Conservation (phyloP, 2,329 filamentous ascomycete species). For the Botrytis galanthina region DNA sequence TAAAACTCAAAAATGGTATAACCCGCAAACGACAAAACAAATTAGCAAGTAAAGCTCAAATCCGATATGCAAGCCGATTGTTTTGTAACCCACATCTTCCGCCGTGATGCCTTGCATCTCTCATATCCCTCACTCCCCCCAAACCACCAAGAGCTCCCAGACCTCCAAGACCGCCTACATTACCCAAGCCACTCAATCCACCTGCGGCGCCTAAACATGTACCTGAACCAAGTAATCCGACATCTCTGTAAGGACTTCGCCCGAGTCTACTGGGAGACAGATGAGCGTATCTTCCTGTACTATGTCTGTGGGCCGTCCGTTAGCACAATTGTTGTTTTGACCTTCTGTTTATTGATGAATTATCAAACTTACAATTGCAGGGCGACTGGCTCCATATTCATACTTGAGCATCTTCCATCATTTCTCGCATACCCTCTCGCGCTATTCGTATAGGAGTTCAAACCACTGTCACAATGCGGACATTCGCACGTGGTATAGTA, state of each 20-base stretch:
- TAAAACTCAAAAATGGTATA: neutral
- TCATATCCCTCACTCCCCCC: conserved; percentile 7
- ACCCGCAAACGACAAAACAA: neutral
- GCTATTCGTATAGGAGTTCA: neutral
- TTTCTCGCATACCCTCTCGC: neutral
- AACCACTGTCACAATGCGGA: conserved; percentile 15
- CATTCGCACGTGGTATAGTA: conserved; percentile 17
- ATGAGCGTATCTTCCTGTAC: neutral
- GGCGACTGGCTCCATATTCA: neutral
- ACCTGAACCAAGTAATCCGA: conserved; percentile 7
- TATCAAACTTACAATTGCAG: conserved; percentile 14
- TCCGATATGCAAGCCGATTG: conserved; percentile 2
- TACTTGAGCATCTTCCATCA: neutral
- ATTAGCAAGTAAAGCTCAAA: neutral
- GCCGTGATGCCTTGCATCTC: conserved; percentile 5
- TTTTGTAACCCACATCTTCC: conserved; percentile 10
- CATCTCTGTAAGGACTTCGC: conserved; percentile 13
- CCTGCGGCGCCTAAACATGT: conserved; percentile 1
- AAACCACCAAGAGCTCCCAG: neutral
- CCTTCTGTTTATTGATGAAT: neutral
- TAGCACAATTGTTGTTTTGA: neutral
- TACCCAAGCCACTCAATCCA: neutral
- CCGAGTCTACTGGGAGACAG: conserved; percentile 4
- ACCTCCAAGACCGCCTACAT: neutral
- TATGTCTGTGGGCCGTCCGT: neutral